Conservation (phyloP, 768 basidiomycete genomes). For the Boletales sp. region DNA sequence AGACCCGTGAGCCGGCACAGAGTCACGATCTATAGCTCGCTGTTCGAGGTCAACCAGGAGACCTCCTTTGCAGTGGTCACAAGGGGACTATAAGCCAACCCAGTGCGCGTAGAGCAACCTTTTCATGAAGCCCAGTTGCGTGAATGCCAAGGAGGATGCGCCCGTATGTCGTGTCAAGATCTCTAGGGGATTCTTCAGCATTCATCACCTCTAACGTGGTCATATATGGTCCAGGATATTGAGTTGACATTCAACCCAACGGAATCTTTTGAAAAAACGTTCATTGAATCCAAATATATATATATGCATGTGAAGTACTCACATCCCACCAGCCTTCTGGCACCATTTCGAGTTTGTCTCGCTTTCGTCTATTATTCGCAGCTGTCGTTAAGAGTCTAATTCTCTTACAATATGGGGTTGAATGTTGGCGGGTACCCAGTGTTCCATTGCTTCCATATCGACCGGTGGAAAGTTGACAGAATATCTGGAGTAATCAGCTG, state of each 20-base stretch:
- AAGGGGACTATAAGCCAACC: constrained; percentile 11
- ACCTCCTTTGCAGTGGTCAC: background rate
- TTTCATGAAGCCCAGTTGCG: background rate
- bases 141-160: constrained; percentile 4
- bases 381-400: constrained; percentile 8
- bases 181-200: constrained; percentile 3
- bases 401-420: constrained; percentile 1
- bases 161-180: constrained; percentile 6
- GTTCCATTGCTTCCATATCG: constrained; percentile 3
- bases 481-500: constrained; percentile 6
- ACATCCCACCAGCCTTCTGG: constrained; percentile 13
- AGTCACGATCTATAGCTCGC: background rate
- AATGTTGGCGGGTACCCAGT: constrained; percentile 5
- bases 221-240: constrained; percentile 3
- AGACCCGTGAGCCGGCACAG: background rate
- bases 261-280: constrained; percentile 2
- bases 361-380: background rate
- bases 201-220: background rate
- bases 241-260: constrained; percentile 20
- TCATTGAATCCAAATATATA: too few species aligned
- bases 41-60: constrained; percentile 1
- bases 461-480: background rate
- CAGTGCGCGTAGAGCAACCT: background rate
- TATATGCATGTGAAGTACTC: background rate
- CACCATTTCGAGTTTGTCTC: background rate